Conservation (phyloP, 805 yeast species). For the Blastobotrys robertii region DNA sequence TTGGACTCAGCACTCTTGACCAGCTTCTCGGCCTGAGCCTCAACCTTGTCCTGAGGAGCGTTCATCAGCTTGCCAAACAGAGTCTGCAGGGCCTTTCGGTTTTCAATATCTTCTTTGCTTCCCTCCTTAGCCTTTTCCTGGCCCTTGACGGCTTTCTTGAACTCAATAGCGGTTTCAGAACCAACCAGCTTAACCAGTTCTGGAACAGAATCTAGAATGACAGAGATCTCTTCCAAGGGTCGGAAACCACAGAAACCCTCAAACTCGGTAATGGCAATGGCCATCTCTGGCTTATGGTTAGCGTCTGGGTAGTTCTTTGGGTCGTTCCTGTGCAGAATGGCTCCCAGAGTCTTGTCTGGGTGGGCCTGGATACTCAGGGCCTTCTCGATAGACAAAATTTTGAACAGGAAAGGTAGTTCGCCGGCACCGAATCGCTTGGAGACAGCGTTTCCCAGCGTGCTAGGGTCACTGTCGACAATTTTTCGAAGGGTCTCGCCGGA, state of each 20-base stretch:
- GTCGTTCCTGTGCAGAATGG: constrained; percentile 64
- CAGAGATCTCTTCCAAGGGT: constrained; percentile 70
- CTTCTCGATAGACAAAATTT: constrained; percentile 85
- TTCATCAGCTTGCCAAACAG: constrained; percentile 82
- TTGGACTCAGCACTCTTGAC: constrained; percentile 52
- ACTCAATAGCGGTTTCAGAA: constrained; percentile 43
- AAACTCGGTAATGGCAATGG: constrained; percentile 88
- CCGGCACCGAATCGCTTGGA: constrained; percentile 58
- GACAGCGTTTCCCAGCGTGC: constrained; percentile 49
- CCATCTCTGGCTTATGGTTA: constrained; percentile 99
- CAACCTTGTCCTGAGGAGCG: constrained; percentile 52
- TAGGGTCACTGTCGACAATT: constrained; percentile 49
- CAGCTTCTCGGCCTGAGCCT: constrained; percentile 48
- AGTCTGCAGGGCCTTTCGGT: constrained; percentile 58
- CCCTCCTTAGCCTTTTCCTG: constrained; percentile 33
- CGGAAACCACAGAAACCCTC: constrained; percentile 98
- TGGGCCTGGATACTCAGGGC: constrained; percentile 96
- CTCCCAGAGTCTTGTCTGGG: constrained; percentile 83
- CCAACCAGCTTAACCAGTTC: constrained; percentile 71
- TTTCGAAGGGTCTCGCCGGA: constrained; percentile 56
- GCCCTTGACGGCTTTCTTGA: constrained; percentile 23
- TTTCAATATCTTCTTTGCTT: constrained; percentile 42
- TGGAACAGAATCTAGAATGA: constrained; percentile 59
- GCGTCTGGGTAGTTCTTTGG: constrained; percentile 95
- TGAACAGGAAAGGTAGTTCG: constrained; percentile 86